Base-by-base conservation (phyloP, 2,329 filamentous ascomycete genomes). In the Arthroderma sp. region DNA sequence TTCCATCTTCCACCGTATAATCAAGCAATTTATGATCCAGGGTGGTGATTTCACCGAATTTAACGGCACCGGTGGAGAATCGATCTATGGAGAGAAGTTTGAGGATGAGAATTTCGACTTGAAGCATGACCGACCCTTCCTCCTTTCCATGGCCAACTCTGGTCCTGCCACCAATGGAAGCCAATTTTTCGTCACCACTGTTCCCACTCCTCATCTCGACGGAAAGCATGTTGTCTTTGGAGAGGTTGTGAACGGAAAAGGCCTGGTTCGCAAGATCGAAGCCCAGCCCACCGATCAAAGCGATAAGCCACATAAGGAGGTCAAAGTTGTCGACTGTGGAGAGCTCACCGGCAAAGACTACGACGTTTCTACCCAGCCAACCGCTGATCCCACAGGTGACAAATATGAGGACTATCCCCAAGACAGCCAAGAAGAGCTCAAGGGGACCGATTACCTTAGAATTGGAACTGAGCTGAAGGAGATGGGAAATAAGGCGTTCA, bases 21-120 rank as follows among this genome's bases (percentile, higher is more conserved):
- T 98, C 71, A 95, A 95, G 74, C 78, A 85, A 58, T 98, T 98
- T 69, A 96, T 98, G 89, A 91, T 95, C 59, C 84, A 95, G 70
- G 88, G 91, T 60, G 89, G 91, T 66, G 91, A 96, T 66, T 98
- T 98, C 65, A 98, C 89, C 40, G 81, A 78, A 45, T 86, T 86
- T 62, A 89, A 96, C 62, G 91, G 89, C 53, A 96, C 89, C 28
- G 89, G 89, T 52, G 89, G 89, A 59, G 91, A 96, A 71, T 91
- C 84, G 52, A 96, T 98, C 65, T 98, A 96, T 61, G 89, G 89
- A 59, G 83, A 83, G 63, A 96, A 95, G 70, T 98, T 98, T 57
- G 84, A 85, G 57, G 89, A 98, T 57, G 89, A 98, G 75, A 94
- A 93, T 65, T 96, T 98, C 60, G 76, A 85, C 44, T 70, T 82